Base-by-base conservation (phyloP, 2,329 filamentous ascomycete genomes). In the Plenodomus biglobosus region DNA sequence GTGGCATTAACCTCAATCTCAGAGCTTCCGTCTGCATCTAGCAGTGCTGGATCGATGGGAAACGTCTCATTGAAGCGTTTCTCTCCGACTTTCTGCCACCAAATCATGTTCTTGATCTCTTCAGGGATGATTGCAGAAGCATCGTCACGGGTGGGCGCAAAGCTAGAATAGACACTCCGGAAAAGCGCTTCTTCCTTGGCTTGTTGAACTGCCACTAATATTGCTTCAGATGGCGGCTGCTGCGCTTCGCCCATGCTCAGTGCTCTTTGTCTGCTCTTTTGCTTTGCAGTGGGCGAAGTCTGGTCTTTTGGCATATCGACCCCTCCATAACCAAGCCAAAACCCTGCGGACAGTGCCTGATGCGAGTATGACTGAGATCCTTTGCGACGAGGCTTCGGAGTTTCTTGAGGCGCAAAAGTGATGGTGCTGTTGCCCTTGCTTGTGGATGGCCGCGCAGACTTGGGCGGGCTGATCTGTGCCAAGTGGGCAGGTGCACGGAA, bases 141-240 rank as follows among this genome's bases (percentile, higher is more conserved):
- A 64, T 92, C 85, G 68, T 92, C 88, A 59, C 83, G 85, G 42
- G 81, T 84, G 0, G 88, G 88, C 5, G 88, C 88, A 68, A 92
- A 92, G 62, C 86, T 88, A 0, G 87, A 90, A 68, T 91, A 92
- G 1, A 85, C 88, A 45, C 86, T 84, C 22, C 87, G 81, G 64
- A 92, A 92, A 8, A 92, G 74, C 0, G 85, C 80, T 58, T 92
- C 88, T 72, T 90, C 83, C 65, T 87, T 86, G 3, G 82, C 81
- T 59, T 82, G 76, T 62, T 87, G 64, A 3, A 69, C 58, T 13
- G 72, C 71, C n/a, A 64, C 63, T 8, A 70, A 57, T 10, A 70
- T 65, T 0, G 69, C 66, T 40, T 76, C 73, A 13, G 73, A 72
- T 1, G 68, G 65, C 40, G 58, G 65, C 79, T 80, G 80, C 70